Percentiles rank a stretch among this genome's conserved stretches.
These are phyloP conservation scores for Fusarium algeriense DNA, from an alignment of 2,329 filamentous ascomycete genomes.

Conservation along the genomic window DNA sequence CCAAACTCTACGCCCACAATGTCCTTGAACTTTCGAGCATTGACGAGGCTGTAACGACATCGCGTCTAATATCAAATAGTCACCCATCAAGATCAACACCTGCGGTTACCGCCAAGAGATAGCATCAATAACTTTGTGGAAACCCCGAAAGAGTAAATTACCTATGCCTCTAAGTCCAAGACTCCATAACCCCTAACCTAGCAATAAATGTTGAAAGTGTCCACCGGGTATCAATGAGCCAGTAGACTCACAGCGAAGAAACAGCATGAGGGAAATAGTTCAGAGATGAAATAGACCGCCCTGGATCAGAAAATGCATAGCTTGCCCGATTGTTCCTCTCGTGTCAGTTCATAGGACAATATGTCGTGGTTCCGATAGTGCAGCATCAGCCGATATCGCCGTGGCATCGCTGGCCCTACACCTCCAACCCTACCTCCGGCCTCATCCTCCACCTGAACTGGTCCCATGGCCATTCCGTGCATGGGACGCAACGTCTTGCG, in stretches of 20 bases:
- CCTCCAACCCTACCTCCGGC: conserved; percentile 37
- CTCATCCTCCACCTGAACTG: conserved; percentile 63
- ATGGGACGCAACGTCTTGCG: conserved; percentile 65
- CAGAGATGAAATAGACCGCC: conserved; percentile 10
- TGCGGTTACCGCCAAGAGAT: conserved; percentile 1
- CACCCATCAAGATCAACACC: neutral
- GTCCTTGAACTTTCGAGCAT: neutral
- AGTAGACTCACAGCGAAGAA: conserved; percentile 19
- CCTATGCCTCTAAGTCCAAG: neutral
- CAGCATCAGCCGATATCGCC: conserved; percentile 75
- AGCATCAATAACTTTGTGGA: neutral
- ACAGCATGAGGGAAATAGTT: neutral
- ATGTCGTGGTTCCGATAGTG: conserved; percentile 79
- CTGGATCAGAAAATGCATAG: conserved; percentile 52
- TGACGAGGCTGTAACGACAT: neutral
- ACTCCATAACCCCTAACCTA: conserved; percentile 22
- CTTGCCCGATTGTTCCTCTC: conserved; percentile 54
- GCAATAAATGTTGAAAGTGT: conserved; percentile 10
- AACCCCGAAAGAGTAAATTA: conserved; percentile 1
- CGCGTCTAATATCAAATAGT: neutral
- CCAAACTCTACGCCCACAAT: neutral
- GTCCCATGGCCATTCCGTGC: conserved; percentile 76
- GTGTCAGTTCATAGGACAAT: conserved; percentile 74
- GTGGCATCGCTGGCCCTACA: conserved; percentile 47
- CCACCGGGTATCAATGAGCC: conserved; percentile 35